Conservation (phyloP, 345 rosid genomes). For the Eucalyptus viminalis region DNA sequence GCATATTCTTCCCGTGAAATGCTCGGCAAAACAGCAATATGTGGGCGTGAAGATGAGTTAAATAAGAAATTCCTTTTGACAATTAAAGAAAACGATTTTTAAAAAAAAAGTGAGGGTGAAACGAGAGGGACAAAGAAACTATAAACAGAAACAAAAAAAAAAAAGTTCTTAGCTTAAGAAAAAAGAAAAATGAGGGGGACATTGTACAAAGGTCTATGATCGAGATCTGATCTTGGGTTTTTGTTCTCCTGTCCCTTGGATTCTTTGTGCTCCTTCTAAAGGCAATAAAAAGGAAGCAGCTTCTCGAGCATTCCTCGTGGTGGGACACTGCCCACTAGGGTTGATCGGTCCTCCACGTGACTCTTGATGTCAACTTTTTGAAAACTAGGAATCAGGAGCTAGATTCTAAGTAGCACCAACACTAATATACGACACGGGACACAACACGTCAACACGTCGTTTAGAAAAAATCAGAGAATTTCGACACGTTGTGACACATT, state of each 20-base stretch:
- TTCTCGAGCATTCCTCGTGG: background rate
- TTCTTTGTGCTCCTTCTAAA: background rate
- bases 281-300: background rate
- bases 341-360: background rate
- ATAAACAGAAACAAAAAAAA: background rate
- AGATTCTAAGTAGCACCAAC: fast-evolving
- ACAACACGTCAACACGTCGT: no score
- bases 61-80: background rate
- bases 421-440: no score
- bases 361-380: background rate
- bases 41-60: background rate
- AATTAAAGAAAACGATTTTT: background rate
- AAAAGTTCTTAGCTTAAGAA: background rate
- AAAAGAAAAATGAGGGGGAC: background rate
- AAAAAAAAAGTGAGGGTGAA: background rate
- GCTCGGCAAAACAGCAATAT: background rate
- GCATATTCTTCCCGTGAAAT: no score
- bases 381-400: background rate
- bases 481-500: no score
- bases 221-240: background rate
- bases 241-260: background rate
- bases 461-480: no score
- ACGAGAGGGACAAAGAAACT: background rate
- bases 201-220: background rate
- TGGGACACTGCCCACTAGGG: no score